Evolutionary conservation across 257 asterid genomes (phyloP).

Genomic region (Solanum etuberosum): DNA sequence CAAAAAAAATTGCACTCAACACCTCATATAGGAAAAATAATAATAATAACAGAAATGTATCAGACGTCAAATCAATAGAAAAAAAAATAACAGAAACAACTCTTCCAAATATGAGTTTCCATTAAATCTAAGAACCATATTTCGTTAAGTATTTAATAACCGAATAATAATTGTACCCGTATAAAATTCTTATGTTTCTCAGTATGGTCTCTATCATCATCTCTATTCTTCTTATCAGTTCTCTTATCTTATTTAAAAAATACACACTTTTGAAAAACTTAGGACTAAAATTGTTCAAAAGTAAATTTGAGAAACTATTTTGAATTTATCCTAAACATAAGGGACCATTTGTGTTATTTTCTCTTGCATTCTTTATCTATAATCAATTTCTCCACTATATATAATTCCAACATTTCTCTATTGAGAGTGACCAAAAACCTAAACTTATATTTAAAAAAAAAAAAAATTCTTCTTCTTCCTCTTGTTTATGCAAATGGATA

Average conservation of each 20-base stretch:
- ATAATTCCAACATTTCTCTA: slow-evolving; percentile 3
- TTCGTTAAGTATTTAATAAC: background rate
- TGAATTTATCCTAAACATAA: background rate
- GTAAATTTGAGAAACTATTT: background rate
- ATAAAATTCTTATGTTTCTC: background rate
- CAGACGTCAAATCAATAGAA: background rate
- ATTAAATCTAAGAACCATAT: background rate
- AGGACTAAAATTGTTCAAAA: background rate
- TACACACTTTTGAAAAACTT: background rate
- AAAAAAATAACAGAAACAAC: background rate
- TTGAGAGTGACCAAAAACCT: slow-evolving; percentile 1
- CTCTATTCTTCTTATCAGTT: background rate
- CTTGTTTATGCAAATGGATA: slow-evolving; percentile 2
- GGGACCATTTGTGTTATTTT: background rate
- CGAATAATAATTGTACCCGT: too few species aligned
- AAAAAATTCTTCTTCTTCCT: background rate
- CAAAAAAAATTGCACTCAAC: background rate
- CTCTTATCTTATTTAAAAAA: background rate
- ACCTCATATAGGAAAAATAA: background rate
- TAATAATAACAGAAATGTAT: background rate
- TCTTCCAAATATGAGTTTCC: background rate
- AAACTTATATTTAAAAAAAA: background rate
- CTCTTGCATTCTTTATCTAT: background rate
- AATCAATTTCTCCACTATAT: slow-evolving; percentile 6
- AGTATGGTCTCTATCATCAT: background rate